phyloP scores from a whole-genome alignment of 768 basidiomycete species.

The Leccinum disarticulatum region DNA sequence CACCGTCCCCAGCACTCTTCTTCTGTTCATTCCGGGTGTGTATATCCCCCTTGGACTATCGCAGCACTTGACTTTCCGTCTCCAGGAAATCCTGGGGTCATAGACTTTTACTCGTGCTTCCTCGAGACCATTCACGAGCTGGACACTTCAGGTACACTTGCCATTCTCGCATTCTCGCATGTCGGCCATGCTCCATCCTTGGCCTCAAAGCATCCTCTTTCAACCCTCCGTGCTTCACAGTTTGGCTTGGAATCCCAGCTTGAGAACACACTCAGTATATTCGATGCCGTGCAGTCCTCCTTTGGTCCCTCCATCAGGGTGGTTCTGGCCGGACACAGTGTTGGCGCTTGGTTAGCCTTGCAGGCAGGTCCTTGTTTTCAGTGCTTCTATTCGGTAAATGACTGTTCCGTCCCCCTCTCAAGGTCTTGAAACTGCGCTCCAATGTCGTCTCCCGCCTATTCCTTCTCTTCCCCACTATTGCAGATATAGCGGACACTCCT shows the following conservation, averaged over 20 bases:
- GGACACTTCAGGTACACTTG: conserved; percentile 36
- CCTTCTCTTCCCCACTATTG: conserved; percentile 70
- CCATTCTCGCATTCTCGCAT: conserved; percentile 62
- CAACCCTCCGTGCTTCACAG: conserved; percentile 19
- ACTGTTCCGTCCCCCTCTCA: neutral
- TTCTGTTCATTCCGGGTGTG: conserved; percentile 53
- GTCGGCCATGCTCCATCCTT: conserved; percentile 57
- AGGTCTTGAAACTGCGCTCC: conserved; percentile 53
- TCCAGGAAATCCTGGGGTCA: conserved; percentile 56
- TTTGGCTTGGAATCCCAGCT: conserved; percentile 50
- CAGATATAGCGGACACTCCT: conserved; percentile 60
- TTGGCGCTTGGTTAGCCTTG: conserved; percentile 68
- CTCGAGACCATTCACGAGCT: conserved; percentile 49
- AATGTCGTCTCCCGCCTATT: conserved; percentile 44
- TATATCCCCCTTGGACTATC: neutral
- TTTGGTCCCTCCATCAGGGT: conserved; percentile 39
- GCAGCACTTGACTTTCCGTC: conserved; percentile 1
- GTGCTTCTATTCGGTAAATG: neutral
- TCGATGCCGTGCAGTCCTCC: conserved; percentile 42
- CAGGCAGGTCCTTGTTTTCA: conserved; percentile 43
- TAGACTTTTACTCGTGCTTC: conserved; percentile 69
- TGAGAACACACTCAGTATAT: conserved; percentile 51
- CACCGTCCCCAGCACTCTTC: conserved; percentile 29
- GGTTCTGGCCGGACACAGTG: conserved; percentile 62
- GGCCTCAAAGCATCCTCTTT: conserved; percentile 7